A percentile compares a stretch with the other conserved stretches of the same genome.
phyloP scores from a whole-genome alignment of 495 filamentous ascomycete genomes.

The Aspergillus saccharolyticus region DNA sequence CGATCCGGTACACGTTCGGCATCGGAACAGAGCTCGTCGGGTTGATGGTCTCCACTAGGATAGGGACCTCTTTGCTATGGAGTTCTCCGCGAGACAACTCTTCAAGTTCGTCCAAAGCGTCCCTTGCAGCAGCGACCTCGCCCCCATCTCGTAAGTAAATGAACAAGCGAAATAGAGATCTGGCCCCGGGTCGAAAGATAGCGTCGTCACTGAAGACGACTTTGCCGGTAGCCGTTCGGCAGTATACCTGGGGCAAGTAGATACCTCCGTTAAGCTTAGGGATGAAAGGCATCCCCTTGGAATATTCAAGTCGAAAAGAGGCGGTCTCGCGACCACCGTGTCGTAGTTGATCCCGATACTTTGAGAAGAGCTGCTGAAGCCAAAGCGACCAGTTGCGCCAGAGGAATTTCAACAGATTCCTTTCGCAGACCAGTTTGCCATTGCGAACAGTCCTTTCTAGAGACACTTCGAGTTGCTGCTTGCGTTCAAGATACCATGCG shows the following conservation, averaged over 20 bases:
- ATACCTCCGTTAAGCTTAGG: conserved; percentile 23
- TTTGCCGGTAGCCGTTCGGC: conserved; percentile 4
- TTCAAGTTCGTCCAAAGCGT: conserved; percentile 11
- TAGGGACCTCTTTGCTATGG: conserved; percentile 10
- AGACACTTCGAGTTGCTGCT: conserved; percentile 36
- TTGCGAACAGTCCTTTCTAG: conserved; percentile 31
- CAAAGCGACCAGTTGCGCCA: conserved; percentile 32
- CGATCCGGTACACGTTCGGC: neutral
- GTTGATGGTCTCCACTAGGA: conserved; percentile 10
- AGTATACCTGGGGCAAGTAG: conserved; percentile 33
- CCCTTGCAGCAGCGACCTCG: conserved; percentile 9
- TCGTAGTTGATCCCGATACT: conserved; percentile 22
- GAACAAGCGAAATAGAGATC: conserved; percentile 24
- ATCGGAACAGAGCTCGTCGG: too few relatives aligned
- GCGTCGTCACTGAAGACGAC: conserved; percentile 27
- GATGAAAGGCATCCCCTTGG: conserved; percentile 30
- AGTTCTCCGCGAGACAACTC: conserved; percentile 17
- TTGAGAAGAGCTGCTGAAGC: conserved; percentile 28
- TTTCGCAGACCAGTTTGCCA: conserved; percentile 29
- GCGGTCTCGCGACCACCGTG: conserved; percentile 25
- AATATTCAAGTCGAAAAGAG: conserved; percentile 23
- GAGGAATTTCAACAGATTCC: conserved; percentile 23
- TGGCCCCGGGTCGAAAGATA: conserved; percentile 16
- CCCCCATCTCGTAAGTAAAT: conserved; percentile 14
- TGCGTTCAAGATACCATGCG: conserved; percentile 36